Evolutionary conservation across 2,329 filamentous ascomycete species (phyloP).

Genomic region (Elsinoe batatas): DNA sequence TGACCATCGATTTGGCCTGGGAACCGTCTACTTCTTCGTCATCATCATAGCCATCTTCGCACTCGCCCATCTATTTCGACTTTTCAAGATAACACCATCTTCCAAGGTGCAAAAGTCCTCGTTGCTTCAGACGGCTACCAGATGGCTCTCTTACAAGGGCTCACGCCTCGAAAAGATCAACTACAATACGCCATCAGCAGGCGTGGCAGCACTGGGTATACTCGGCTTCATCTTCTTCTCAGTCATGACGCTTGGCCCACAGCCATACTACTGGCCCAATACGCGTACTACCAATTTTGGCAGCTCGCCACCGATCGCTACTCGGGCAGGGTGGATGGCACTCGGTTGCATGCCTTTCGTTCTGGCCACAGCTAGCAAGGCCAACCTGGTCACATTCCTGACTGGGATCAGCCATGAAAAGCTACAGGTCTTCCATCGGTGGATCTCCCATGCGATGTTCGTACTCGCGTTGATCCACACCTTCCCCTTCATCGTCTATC

Average conservation of each 20-base stretch:
- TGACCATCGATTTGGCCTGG: conserved; percentile 44
- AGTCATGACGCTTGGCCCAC: conserved; percentile 30
- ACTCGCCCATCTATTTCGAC: conserved; percentile 30
- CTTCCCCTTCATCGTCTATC: conserved; percentile 81
- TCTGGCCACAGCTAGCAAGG: conserved; percentile 78
- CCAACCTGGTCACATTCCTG: conserved; percentile 71
- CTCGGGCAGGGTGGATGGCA: conserved; percentile 83
- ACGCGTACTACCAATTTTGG: conserved; percentile 33
- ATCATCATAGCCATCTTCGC: conserved; percentile 40
- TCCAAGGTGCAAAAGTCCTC: background rate
- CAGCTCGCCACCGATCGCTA: conserved; percentile 78
- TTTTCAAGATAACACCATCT: background rate
- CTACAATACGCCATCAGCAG: background rate
- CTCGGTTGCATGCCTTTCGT: conserved; percentile 91
- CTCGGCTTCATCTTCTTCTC: conserved; percentile 35
- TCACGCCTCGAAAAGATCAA: conserved; percentile 2
- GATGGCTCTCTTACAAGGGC: conserved; percentile 5
- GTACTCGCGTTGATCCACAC: conserved; percentile 76
- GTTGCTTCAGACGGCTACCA: conserved; percentile 16
- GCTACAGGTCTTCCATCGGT: conserved; percentile 85
- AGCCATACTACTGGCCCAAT: conserved; percentile 49
- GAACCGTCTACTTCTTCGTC: conserved; percentile 45
- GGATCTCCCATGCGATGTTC: conserved; percentile 78
- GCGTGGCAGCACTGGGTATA: background rate
- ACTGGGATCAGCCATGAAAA: conserved; percentile 89